Evolutionary conservation across 331 rosid genomes (phyloP).

Genomic region (Cydonia oblonga): DNA sequence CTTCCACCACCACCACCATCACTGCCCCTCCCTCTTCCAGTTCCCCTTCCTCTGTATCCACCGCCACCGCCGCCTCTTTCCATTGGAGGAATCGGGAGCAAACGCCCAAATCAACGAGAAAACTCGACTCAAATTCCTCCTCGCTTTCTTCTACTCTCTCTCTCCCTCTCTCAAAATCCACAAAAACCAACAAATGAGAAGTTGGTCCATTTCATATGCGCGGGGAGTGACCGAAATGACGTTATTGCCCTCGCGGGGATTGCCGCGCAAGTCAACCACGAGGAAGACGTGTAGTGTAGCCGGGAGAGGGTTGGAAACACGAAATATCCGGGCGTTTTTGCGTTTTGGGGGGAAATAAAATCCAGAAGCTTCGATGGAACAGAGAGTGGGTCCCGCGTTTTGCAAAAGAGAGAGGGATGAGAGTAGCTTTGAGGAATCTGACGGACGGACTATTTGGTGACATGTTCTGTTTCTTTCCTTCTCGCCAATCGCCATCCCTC

Average conservation of each 20-base stretch:
- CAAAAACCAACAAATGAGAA: background rate
- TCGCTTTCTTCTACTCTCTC: background rate
- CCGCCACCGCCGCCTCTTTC: slow-evolving; percentile 3
- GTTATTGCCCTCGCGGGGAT: background rate
- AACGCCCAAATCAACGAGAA: background rate
- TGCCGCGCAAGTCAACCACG: background rate
- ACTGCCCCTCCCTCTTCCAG: background rate
- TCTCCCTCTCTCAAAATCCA: background rate
- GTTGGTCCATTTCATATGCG: background rate
- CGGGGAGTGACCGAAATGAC: background rate
- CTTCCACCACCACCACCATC: background rate
- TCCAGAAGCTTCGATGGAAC: slow-evolving; percentile 7
- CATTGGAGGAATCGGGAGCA: slow-evolving; percentile 10
- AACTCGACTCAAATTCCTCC: background rate
- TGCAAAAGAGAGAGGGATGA: background rate
- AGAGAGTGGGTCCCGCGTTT: background rate
- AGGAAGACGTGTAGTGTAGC: background rate
- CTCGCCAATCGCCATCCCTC: background rate
- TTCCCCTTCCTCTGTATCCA: slow-evolving; percentile 6
- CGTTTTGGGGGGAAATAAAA: background rate
- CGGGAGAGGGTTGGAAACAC: background rate
- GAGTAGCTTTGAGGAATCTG: background rate
- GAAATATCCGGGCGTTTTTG: background rate
- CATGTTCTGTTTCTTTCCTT: background rate
- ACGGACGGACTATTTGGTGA: background rate